Evolutionary conservation across 139 green algal species (phyloP).

Genomic region (Chlorella sp.): DNA sequence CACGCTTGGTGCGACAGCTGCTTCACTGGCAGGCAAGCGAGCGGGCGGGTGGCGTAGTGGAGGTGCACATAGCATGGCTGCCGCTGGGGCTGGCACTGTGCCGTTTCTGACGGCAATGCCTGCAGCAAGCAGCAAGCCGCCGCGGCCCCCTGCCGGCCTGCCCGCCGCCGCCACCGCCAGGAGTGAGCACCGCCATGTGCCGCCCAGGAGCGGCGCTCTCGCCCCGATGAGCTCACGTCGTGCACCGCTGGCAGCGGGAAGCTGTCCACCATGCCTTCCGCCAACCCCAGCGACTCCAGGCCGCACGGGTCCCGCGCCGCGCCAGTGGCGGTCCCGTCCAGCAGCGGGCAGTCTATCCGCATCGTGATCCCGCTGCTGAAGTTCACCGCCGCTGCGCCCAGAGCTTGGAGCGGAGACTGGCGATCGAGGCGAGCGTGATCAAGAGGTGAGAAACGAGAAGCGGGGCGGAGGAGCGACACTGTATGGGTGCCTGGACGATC

Average conservation of each 20-base stretch:
- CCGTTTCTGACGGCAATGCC: too few relatives aligned
- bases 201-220: too few relatives aligned
- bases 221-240: conserved; percentile 19
- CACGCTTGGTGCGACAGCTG: background rate
- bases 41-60: background rate
- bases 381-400: background rate
- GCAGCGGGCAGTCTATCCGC: conserved; percentile 2
- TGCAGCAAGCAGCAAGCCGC: too few relatives aligned
- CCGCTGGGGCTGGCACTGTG: too few relatives aligned
- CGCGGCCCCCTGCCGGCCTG: background rate
- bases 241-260: conserved; percentile 37
- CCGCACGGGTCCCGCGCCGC: conserved; percentile 18
- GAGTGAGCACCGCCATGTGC: too few relatives aligned
- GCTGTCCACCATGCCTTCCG: background rate
- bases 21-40: too few relatives aligned
- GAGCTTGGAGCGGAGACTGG: background rate
- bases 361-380: background rate
- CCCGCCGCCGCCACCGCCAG: background rate
- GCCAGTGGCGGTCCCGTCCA: background rate
- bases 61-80: too few relatives aligned
- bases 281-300: background rate
- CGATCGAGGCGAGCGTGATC: background rate
- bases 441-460: background rate
- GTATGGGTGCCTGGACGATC: too few relatives aligned
- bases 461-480: too few relatives aligned